Evolutionary conservation across 805 yeast species (phyloP).

Genomic region (Nakazawaea peltata): DNA sequence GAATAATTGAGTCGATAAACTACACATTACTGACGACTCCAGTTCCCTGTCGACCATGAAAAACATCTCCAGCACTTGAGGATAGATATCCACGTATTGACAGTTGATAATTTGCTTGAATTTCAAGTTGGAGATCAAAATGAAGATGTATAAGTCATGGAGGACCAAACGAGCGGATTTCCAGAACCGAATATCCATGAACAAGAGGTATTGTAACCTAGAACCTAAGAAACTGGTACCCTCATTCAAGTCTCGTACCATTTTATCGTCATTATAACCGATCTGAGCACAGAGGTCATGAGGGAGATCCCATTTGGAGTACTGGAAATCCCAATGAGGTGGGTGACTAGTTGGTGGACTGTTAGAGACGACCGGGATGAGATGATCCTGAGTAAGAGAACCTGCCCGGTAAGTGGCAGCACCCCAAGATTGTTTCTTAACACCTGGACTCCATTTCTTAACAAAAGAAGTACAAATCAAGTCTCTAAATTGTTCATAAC

Average conservation of each 20-base stretch:
- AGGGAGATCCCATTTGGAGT: constrained; percentile 40
- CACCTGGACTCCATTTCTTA: constrained; percentile 54
- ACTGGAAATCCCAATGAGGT: constrained; percentile 31
- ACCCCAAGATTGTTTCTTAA: constrained; percentile 14
- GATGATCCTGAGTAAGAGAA: constrained; percentile 21
- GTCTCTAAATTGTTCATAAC: constrained; percentile 37
- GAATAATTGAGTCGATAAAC: constrained; percentile 76
- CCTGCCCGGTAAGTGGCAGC: constrained; percentile 12
- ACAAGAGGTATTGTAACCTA: constrained; percentile 50
- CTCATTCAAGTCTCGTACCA: constrained; percentile 13
- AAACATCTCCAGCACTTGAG: constrained; percentile 63
- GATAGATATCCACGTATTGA: constrained; percentile 81
- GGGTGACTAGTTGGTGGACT: constrained; percentile 14
- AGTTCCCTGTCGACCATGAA: constrained; percentile 80
- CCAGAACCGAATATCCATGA: constrained; percentile 69
- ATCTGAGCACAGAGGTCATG: constrained; percentile 35
- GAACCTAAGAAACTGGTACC: constrained; percentile 29
- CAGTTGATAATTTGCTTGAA: constrained; percentile 56
- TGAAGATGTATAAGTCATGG: constrained; percentile 58
- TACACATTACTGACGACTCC: constrained; percentile 65
- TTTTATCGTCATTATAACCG: constrained; percentile 28
- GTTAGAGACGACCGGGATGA: constrained; percentile 29
- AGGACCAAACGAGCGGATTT: constrained; percentile 47
- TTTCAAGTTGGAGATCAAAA: constrained; percentile 50
- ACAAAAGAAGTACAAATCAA: constrained; percentile 51